Conservation (phyloP, 2,329 filamentous ascomycete genomes). For the Fusarium pseudocircinatum region DNA sequence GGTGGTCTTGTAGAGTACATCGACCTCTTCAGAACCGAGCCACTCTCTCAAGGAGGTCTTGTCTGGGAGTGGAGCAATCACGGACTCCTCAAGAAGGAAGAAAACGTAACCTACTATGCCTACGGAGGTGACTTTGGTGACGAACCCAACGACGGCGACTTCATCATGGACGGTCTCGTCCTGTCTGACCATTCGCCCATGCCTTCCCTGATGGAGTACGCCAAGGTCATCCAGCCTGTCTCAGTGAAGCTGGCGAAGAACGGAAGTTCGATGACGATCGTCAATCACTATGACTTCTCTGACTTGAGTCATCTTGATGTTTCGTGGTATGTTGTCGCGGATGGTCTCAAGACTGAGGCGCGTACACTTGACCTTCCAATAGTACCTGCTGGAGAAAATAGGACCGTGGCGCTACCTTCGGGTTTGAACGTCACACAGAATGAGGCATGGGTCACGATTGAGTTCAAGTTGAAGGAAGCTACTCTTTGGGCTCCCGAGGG, state of each 20-base stretch:
- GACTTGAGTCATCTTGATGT: conserved; percentile 13
- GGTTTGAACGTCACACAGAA: fast-evolving
- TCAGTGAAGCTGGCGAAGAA: background rate
- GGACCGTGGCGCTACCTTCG: background rate
- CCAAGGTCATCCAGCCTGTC: conserved; percentile 23
- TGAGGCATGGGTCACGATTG: conserved; percentile 6
- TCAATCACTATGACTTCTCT: conserved; percentile 19
- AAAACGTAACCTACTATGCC: conserved; percentile 40
- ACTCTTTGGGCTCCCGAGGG: background rate
- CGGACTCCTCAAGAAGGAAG: conserved; percentile 12
- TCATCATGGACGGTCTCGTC: conserved; percentile 65
- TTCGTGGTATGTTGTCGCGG: conserved; percentile 4
- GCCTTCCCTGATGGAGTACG: conserved; percentile 18
- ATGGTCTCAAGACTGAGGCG: background rate
- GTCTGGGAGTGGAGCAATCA: conserved; percentile 74
- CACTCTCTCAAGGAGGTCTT: conserved; percentile 67
- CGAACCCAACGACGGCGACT: conserved; percentile 67
- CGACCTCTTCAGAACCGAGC: conserved; percentile 67
- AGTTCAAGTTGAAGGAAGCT: background rate
- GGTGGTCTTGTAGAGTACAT: conserved; percentile 74
- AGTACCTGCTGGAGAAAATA: background rate
- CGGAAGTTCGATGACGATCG: background rate
- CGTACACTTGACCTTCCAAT: background rate
- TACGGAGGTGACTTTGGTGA: conserved; percentile 72
- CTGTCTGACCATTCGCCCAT: conserved; percentile 20